Evolutionary conservation across 2,329 filamentous ascomycete species (phyloP), one percentile per base, ranked within the genome.

Genomic region (Aspergillus sp.): DNA sequence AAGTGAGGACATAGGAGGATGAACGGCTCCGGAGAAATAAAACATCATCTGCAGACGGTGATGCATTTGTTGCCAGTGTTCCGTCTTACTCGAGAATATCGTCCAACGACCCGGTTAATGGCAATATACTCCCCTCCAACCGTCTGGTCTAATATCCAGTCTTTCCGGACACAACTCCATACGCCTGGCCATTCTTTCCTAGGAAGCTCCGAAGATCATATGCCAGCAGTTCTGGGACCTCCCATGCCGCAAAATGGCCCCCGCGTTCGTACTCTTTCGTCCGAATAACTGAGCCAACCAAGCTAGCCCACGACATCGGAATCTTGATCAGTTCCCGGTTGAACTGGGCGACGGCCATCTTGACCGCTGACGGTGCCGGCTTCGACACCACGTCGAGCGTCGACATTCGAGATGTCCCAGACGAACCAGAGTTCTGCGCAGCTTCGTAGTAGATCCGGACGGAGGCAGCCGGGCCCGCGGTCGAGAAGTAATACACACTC

Each of bases 401-500:
- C 19, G 55, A 62, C 42, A 62, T 59, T 17, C 53, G 50, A 14
- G 45, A 49, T 7, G 31, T 34, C 4, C 38, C 36, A 4, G 23
- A 9, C 25, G 32, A 11, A 19, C 21, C 45, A 38, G 25, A 16
- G 19, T 44, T 53, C 16, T 57, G 83, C 5, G 62, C 69, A 0
- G 76, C 73, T 68, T 91, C 88, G 61, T 91, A 91, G 70, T 93
- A 93, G 45, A 91, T 89, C 6, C 86, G 71, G 7, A 83, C 65
- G 54, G 81, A 84, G 0, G 88, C 87, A 1, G 84, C 85, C 0
- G 88, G 85, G 0, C 89, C 88, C 1, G 87, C 85, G 0, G 74
- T 79, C 7, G 82, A 86, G 71, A 91, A 91, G 65, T 81, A 84
- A 67, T 92, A 92, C 36, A 92, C 80, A 46, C 78, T 83, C 1